phyloP scores from a whole-genome alignment of 768 basidiomycete species.

The Boletus edulis region DNA sequence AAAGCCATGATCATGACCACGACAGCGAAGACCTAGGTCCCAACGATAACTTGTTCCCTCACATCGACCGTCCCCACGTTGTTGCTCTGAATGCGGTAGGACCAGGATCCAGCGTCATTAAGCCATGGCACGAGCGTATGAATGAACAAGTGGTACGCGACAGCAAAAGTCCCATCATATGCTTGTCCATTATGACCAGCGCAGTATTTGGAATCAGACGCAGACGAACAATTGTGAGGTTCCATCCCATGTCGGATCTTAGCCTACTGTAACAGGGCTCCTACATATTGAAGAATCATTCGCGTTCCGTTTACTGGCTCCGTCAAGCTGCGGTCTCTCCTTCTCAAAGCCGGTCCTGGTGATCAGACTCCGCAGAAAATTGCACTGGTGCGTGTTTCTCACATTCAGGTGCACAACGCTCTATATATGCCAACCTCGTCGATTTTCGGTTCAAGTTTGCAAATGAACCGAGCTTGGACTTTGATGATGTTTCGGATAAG shows the following conservation, averaged over 20 bases:
- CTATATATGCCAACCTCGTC: not conserved
- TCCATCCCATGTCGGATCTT: not conserved
- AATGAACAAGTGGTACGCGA: conserved; percentile 64
- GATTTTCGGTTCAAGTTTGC: conserved; percentile 53
- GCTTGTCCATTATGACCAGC: conserved; percentile 2
- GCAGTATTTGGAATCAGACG: conserved; percentile 84
- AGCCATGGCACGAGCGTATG: conserved; percentile 80
- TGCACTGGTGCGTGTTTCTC: conserved; percentile 50
- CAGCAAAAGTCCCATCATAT: not conserved
- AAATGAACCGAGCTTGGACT: conserved; percentile 79
- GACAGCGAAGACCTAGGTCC: conserved; percentile 47
- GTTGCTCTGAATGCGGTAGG: conserved; percentile 69
- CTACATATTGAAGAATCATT: conserved; percentile 56
- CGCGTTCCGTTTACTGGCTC: conserved; percentile 86
- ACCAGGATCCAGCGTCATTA: conserved; percentile 61
- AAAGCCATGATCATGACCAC: conserved; percentile 58
- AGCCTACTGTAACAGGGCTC: not conserved
- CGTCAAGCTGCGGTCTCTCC: conserved; percentile 77
- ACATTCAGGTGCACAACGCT: not conserved
- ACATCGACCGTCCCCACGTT: conserved; percentile 80
- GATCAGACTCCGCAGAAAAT: conserved; percentile 77
- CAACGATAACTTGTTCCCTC: conserved; percentile 67
- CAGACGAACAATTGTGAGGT: conserved; percentile 82
- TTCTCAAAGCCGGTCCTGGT: conserved; percentile 80
- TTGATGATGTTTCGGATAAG: conserved; percentile 63